A percentile compares a stretch with the other conserved stretches of the same genome.
Conservation (phyloP, 1,284 basidiomycete species). For the Trichosporon sp. region DNA sequence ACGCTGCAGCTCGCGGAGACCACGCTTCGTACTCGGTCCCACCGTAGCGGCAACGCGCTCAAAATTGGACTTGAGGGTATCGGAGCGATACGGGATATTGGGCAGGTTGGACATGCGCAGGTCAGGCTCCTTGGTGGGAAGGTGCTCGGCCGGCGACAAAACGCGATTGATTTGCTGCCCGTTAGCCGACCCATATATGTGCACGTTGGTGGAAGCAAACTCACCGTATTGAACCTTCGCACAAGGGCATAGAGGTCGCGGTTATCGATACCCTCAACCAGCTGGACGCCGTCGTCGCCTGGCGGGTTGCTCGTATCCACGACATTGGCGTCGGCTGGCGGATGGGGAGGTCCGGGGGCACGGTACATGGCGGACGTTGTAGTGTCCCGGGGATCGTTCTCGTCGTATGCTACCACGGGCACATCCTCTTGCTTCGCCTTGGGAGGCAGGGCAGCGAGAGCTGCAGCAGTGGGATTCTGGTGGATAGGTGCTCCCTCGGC, state of each 20-base stretch:
- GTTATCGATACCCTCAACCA: slow-evolving; percentile 56
- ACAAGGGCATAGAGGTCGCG: slow-evolving; percentile 55
- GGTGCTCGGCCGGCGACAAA: slow-evolving; percentile 45
- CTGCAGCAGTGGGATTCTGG: not conserved
- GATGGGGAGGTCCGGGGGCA: not conserved
- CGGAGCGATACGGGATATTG: slow-evolving; percentile 50
- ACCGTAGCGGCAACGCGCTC: slow-evolving; percentile 62
- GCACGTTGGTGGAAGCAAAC: slow-evolving; percentile 24
- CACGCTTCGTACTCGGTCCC: slow-evolving; percentile 59
- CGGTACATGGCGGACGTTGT: not conserved
- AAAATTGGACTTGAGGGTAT: slow-evolving; percentile 58
- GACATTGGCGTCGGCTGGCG: not conserved
- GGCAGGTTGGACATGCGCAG: slow-evolving; percentile 21
- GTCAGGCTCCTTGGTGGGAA: slow-evolving; percentile 53
- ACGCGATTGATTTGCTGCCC: slow-evolving; percentile 52
- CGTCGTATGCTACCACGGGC: not conserved
- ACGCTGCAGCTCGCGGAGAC: slow-evolving; percentile 60
- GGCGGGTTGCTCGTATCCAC: not conserved
- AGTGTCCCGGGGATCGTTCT: not conserved
- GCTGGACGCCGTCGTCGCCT: not conserved
- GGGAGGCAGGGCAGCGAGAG: not conserved
- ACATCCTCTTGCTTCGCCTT: not conserved
- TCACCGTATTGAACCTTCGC: slow-evolving; percentile 54
- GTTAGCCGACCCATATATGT: not conserved
- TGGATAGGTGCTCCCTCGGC: not conserved